phyloP scores from a whole-genome alignment of 2,329 filamentous ascomycete genomes.

The Chalaropsis ovoidea region DNA sequence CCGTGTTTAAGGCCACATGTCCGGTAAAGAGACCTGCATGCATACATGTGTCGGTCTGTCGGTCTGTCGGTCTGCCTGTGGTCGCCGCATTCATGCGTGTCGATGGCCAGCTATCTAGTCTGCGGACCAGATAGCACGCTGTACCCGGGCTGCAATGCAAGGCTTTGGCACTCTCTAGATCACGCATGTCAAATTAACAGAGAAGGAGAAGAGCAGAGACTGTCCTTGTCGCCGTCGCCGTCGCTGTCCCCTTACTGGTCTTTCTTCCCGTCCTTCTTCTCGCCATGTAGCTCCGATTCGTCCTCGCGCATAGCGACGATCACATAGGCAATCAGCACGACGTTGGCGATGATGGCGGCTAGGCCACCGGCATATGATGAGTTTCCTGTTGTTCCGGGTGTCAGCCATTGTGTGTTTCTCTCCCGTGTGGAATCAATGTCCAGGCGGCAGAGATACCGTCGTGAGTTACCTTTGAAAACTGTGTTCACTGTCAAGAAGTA shows the following conservation, averaged over 20 bases:
- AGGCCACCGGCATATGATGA: conserved; percentile 75
- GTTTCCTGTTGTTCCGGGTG: conserved; percentile 53
- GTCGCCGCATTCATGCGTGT: too few relatives aligned
- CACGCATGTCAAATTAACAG: too few relatives aligned
- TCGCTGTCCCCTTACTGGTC: conserved; percentile 33
- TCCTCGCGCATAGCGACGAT: conserved; percentile 89
- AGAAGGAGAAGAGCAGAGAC: too few relatives aligned
- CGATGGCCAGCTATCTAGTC: too few relatives aligned
- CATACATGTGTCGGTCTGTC: too few relatives aligned
- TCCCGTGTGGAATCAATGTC: background rate
- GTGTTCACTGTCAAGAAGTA: conserved; percentile 74
- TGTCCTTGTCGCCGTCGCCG: too few relatives aligned
- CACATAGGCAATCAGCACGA: conserved; percentile 83
- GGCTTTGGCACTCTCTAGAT: too few relatives aligned
- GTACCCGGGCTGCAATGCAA: too few relatives aligned
- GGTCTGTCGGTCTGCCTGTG: too few relatives aligned
- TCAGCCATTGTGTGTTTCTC: background rate
- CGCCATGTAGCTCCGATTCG: conserved; percentile 40
- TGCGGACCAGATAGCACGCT: too few relatives aligned
- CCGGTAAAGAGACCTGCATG: too few relatives aligned
- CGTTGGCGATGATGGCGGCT: conserved; percentile 82
- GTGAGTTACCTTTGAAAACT: conserved; percentile 60
- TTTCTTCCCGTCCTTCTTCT: conserved; percentile 42
- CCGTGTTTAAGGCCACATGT: background rate
- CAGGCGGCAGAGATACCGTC: conserved; percentile 27